Base-by-base conservation (phyloP, 768 basidiomycete genomes). In the Galerina marginata region DNA sequence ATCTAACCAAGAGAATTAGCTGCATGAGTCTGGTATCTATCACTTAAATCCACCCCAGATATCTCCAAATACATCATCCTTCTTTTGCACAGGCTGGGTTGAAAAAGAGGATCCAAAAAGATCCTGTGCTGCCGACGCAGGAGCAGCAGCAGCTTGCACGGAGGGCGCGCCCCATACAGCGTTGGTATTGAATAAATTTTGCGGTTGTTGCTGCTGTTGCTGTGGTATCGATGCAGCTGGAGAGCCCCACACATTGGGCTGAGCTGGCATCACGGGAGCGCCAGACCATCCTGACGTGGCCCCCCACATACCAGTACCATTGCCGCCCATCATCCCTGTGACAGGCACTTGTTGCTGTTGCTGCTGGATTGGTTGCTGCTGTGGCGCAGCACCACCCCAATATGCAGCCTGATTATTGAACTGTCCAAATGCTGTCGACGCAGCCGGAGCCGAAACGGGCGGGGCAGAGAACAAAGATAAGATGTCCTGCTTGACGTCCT, bases 41-140 rank as follows among this genome's bases (percentile, higher is more conserved):
- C 80, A 93, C 79, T 92, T 92, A 73, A 91, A 91, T 40, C 87
- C 85, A 50, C 91, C 90, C 92, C 92, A 93, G 50, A 94, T 72
- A 73, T 93, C 91, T 6, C 89, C 91, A 69, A 93, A 93, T 6
- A 79, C 86, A 66, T 94, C 92, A 62, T 92, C 92, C 74, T 83
- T 89, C 78, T 90, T 88, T 50, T 69, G 70, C 0, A 69, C 61
- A n/a, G 69, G 29, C 72, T 61, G 25, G 62, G 68, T 48, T 71
- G 64, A 51, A 69, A 67, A 62, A 2, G 77, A 59, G 2, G 77
- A 63, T 55, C 71, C 74, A 58, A 77, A 81, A 14, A 74, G 50
- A 65, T 82, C 79, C 33, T 66, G 62, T 15, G 70, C 44, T 20
- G 20, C 20, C 20, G 20, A 20, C 2, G 77, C 66, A 15, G 72